These are phyloP conservation scores for Eleusine indica DNA, from an alignment of 176 grass and related monocot species.

Conservation along the genomic window DNA sequence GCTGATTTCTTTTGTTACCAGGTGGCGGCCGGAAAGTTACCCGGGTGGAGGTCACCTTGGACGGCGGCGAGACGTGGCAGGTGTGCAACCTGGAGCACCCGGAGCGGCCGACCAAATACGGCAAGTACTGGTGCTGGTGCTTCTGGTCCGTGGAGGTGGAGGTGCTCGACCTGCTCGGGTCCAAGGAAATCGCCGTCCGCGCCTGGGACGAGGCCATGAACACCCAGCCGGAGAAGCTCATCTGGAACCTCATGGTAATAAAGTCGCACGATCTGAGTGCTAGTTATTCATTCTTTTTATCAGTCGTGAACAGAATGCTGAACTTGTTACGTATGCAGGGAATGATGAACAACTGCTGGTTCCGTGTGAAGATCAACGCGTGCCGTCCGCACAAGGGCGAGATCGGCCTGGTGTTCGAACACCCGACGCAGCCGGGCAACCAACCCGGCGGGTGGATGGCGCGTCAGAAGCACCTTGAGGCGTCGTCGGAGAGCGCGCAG, in stretches of 20 bases:
- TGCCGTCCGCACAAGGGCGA: slow-evolving; percentile 77
- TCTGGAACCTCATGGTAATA: slow-evolving; percentile 93
- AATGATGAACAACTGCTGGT: slow-evolving; percentile 99
- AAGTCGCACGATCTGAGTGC: background rate
- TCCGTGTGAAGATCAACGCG: slow-evolving; percentile 83
- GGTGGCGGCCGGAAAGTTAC: slow-evolving; percentile 88
- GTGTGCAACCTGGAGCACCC: slow-evolving; percentile 66
- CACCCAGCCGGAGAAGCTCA: slow-evolving; percentile 88
- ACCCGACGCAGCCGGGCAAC: slow-evolving; percentile 88
- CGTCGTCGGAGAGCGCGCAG: slow-evolving; percentile 58
- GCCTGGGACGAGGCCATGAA: slow-evolving; percentile 89
- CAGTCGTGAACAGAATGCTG: too few species aligned
- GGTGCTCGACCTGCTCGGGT: slow-evolving; percentile 78
- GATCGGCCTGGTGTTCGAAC: slow-evolving; percentile 88
- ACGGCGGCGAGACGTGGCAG: slow-evolving; percentile 87
- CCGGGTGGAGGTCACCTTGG: slow-evolving; percentile 86
- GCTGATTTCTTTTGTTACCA: background rate
- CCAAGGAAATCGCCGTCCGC: slow-evolving; percentile 92
- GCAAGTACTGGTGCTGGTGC: slow-evolving; percentile 97
- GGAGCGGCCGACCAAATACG: slow-evolving; percentile 89
- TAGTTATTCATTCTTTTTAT: too few species aligned
- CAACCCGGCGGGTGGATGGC: slow-evolving; percentile 87
- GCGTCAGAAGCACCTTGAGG: slow-evolving; percentile 79
- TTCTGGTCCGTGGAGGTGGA: slow-evolving; percentile 94
- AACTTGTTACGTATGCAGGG: slow-evolving; percentile 45